These are phyloP conservation scores for Colletotrichum salicis DNA, from an alignment of 2,329 filamentous ascomycete species.

Conservation along the genomic window DNA sequence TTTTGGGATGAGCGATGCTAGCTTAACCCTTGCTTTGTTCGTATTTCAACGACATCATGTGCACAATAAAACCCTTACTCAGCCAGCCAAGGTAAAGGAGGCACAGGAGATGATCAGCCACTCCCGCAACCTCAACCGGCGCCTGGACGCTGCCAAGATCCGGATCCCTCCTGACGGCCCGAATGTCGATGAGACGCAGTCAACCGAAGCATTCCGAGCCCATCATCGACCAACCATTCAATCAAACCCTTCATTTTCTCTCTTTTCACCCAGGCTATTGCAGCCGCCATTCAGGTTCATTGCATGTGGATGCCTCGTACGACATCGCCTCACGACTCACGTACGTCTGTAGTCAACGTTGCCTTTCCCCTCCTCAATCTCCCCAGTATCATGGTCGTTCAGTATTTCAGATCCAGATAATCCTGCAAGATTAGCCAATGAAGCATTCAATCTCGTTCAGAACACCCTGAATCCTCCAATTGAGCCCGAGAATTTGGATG, in stretches of 20 bases:
- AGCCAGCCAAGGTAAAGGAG: not conserved
- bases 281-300: not conserved
- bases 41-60: not conserved
- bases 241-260: not conserved
- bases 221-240: not conserved
- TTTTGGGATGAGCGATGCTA: not conserved
- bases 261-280: not conserved
- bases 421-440: constrained; percentile 1
- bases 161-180: not conserved
- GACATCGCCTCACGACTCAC: not conserved
- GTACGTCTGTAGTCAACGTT: not conserved
- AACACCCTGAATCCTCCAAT: not conserved
- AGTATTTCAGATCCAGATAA: not conserved
- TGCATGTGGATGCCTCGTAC: constrained; percentile 6
- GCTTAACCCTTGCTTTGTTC: not conserved
- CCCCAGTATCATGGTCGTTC: not conserved
- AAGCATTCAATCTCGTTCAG: not conserved
- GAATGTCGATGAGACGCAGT: constrained; percentile 9
- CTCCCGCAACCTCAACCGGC: not conserved
- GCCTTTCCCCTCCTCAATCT: not conserved
- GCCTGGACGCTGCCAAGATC: constrained; percentile 2
- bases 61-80: not conserved
- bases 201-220: not conserved
- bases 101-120: not conserved
- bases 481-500: not conserved